Conservation (phyloP, 2,329 filamentous ascomycete species). For the Sarocladiaceae sp. region DNA sequence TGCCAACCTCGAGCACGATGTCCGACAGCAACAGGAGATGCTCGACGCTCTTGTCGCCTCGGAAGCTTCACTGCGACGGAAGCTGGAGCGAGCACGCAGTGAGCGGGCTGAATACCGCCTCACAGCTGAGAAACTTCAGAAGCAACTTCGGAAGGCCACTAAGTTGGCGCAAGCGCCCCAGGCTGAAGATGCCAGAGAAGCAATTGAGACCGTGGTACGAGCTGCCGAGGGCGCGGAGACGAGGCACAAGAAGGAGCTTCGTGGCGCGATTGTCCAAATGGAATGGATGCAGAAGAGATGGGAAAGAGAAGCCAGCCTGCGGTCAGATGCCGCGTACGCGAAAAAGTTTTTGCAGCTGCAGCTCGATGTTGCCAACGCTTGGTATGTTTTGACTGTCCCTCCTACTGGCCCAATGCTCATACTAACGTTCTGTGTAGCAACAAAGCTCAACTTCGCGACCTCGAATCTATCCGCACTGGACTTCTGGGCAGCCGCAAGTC, state of each 20-base stretch:
- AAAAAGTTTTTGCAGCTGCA: slow-evolving; percentile 80
- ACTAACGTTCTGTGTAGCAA: slow-evolving; percentile 61
- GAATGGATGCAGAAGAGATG: slow-evolving; percentile 82
- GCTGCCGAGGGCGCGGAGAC: slow-evolving; percentile 60
- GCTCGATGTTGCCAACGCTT: slow-evolving; percentile 80
- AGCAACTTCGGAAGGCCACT: slow-evolving; percentile 40
- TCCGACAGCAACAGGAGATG: slow-evolving; percentile 64
- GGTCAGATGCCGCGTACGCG: slow-evolving; percentile 76
- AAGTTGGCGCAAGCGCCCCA: slow-evolving; percentile 19
- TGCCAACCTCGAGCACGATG: slow-evolving; percentile 67
- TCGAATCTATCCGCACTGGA: slow-evolving; percentile 67
- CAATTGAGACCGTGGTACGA: slow-evolving; percentile 56
- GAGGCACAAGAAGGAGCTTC: slow-evolving; percentile 69
- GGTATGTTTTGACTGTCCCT: slow-evolving; percentile 57
- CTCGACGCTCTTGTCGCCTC: slow-evolving; percentile 53
- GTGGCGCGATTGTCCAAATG: slow-evolving; percentile 83
- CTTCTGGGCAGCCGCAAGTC: slow-evolving; percentile 33
- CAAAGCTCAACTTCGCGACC: slow-evolving; percentile 81
- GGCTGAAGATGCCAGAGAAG: slow-evolving; percentile 37
- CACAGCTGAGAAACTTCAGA: slow-evolving; percentile 50
- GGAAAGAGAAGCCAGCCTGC: slow-evolving; percentile 74
- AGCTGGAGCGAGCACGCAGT: slow-evolving; percentile 66
- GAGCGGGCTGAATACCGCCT: slow-evolving; percentile 56
- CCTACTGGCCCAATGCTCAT: slow-evolving; percentile 1
- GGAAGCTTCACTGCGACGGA: slow-evolving; percentile 58